Evolutionary conservation across 441 rosid genomes (phyloP).

Genomic region (Erodium texanum): DNA sequence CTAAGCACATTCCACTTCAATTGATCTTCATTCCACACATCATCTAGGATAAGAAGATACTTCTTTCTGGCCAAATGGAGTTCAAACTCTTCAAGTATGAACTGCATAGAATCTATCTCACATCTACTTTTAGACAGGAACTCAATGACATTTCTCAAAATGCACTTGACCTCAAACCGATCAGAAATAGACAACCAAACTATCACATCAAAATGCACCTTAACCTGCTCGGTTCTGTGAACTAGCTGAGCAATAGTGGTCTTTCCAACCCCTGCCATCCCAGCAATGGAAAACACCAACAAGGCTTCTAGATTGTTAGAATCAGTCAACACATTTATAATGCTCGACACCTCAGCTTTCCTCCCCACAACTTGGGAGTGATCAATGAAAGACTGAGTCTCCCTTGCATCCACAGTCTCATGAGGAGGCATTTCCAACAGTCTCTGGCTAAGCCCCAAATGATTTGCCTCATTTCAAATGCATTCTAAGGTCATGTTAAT

Average conservation of each 20-base stretch:
- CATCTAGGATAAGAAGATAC: conserved; percentile 7
- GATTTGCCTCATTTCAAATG: neutral
- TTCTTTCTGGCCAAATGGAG: neutral
- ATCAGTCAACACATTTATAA: neutral
- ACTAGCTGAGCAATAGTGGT: conserved; percentile 9
- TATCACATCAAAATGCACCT: neutral
- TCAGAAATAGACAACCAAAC: conserved; percentile 13
- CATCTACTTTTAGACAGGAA: neutral
- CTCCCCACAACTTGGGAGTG: neutral
- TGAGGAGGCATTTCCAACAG: too few relatives aligned
- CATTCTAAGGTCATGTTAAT: neutral
- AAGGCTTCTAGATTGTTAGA: neutral
- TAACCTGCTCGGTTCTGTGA: neutral
- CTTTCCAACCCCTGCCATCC: conserved; percentile 19
- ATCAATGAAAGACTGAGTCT: too few relatives aligned
- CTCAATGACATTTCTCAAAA: neutral
- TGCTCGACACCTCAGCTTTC: neutral
- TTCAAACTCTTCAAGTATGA: neutral
- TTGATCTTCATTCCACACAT: conserved; percentile 16
- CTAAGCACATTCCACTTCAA: conserved; percentile 8
- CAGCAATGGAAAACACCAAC: conserved; percentile 9
- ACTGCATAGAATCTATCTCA: neutral
- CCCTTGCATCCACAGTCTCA: too few relatives aligned
- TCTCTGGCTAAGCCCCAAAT: too few relatives aligned
- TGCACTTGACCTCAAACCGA: neutral